Evolutionary conservation across 192 early-diverging fungal species (phyloP), one percentile per base, ranked within the genome.

Genomic region (Mortierella claussenii): DNA sequence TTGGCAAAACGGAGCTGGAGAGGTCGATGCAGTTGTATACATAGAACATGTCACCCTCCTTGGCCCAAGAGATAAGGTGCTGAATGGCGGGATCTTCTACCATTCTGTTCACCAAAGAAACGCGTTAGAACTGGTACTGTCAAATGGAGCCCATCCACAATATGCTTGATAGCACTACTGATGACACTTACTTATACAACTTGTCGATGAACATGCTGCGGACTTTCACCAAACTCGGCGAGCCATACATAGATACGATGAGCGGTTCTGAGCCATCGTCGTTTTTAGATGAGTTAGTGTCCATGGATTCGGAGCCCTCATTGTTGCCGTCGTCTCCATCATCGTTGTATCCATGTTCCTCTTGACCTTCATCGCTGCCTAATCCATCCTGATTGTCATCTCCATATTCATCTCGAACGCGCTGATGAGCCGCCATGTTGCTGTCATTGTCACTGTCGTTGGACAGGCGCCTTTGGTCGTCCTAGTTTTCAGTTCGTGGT

Each of bases 1-100:
- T 89, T 24, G 94, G 94, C 44, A 96, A 75, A 0, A 96, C 85
- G 10, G 73, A 81, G 55, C 87, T 89, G 21, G 91, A 90, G 61
- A 97, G 92, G 55, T 92, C 93, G 15, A 90, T 92, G 8, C 90
- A 90, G 54, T 96, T 94, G 52, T 89, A 90, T 21, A 97, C 92
- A 20, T 94, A 91, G 79, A 97, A 97, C 55, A 91, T 86, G 55
- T 94, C 90, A 54, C 96, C 96, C 23, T 86, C 80, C 15, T 79
- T 76, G n/a, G 93, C 90, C 96, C 96, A 97, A 50, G 82, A 79
- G 28, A 93, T 87, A 9, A 92, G 68, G 44, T 87, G 69, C 47
- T 85, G 75, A 30, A 87, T 89, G n/a, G 81, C 57, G 9, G 78
- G 69, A 65, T 92, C 90, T 68, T 94, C 92, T 4, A 92, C 80